Evolutionary conservation across 2,329 filamentous ascomycete genomes (phyloP), one percentile per base, ranked within the genome.

Genomic region (Xylariaceae sp.): DNA sequence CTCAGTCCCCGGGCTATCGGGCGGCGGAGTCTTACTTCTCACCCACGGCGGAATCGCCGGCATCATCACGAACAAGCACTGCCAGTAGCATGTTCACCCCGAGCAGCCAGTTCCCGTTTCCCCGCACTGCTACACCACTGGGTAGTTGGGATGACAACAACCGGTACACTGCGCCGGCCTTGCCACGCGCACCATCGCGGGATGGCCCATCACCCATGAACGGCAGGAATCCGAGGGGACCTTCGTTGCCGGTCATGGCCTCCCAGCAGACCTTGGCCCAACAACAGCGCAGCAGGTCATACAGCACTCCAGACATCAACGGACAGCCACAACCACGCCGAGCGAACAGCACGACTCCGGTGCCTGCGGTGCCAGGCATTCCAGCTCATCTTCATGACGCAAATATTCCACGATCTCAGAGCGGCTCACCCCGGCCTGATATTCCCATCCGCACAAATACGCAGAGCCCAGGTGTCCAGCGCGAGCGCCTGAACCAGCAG

Each of bases 221-320:
- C 39, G 74, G 74, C 23, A 72, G 83, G 44, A 77, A 75, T 49
- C 72, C 76, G 28, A 80, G 86, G 47, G 75, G 83, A n/a, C 86
- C 86, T 15, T 93, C 85, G 9, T 67, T 93, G 47, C 84, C 83
- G 27, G 81, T 76, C 13, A 80, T 86, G 71, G 68, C 78, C 12
- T 65, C 68, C 1, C 62, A 55, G 51, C 39, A 77, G 47, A 65
- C 70, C 49, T 65, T 70, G 43, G 60, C 71, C 54, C 64, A 80
- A 43, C 80, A 86, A 55, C 79, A 82, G 52, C 75, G 88, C 45
- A 81, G 85, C 62, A 77, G 92, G 44, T 94, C 89, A 23, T 93
- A 93, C 52, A 96, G 90, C 63, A 95, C 89, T 43, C 90, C 92
- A 6, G 89, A 96, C 56, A 94, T 94, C 48, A 86, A 93, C 45